Base-by-base conservation (phyloP, 306 rosid genomes). In the Canavalia ensiformis region DNA sequence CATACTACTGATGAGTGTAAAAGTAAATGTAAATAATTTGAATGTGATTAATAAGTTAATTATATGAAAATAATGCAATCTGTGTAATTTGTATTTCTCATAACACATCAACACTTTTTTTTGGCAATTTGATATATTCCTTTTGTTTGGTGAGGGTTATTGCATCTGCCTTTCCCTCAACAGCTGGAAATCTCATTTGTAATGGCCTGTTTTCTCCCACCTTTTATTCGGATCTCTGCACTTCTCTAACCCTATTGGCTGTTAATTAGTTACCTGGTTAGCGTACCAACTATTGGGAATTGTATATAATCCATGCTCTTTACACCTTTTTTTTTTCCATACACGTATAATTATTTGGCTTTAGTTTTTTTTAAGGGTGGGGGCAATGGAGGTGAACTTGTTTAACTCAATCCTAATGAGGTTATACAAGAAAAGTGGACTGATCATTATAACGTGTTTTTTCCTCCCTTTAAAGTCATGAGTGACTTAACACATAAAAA, bases 11-110 rank as follows among this genome's bases (percentile, higher is more conserved):
- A 60, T 62, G 89, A 88, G 94, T 90, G 92, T 84, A 88, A 84
- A 84, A 74, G 58, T 84, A 84, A 81, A 75, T 87, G 97, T 92
- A 88, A 76, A 90, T 87, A 87, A 75, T 67, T 77, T 79, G 41
- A 89, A 87, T 87, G 85, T 45, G 56, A 75, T 68, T 37, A 59
- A 72, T 83, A 77, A 77, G 28, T 72, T 78, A 75, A 46, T 59
- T 51, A 60, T 81, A 81, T 85, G 77, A 76, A 31, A 62, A 56
- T 47, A 25, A 50, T 51, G 65, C 63, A 68, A 34, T 51, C 65
- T 42, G 41, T 77, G 4, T 12, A 41, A 28, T 52, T 54, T 49
- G 39, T 2, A 51, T 41, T 65, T 51, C 13, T 60, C 39, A 1
- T 29, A 1, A 47, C 30, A 47, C 30, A 47, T 33, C 45, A 35